phyloP scores from a whole-genome alignment of 2,329 filamentous ascomycete genomes.

The Pseudocercospora crystallina region DNA sequence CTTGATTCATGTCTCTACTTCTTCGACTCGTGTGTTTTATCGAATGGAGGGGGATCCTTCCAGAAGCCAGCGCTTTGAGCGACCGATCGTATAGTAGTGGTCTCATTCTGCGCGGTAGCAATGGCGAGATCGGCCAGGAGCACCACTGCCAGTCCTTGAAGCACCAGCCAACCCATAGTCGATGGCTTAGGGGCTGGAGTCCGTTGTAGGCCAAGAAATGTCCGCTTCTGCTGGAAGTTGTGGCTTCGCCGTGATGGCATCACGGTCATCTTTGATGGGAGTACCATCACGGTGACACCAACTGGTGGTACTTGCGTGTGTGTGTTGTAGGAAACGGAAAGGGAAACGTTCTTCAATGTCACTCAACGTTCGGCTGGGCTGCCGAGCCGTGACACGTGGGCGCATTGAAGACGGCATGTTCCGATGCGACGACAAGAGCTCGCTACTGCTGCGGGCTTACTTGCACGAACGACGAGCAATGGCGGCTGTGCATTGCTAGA shows the following conservation, averaged over 20 bases:
- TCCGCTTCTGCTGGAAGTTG: constrained; percentile 24
- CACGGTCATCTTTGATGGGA: neutral
- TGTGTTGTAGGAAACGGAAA: too few relatives aligned
- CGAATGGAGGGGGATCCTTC: constrained; percentile 25
- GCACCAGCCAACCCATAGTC: constrained; percentile 35
- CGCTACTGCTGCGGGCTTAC: constrained; percentile 6
- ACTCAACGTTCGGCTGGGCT: too few relatives aligned
- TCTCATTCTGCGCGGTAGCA: constrained; percentile 22
- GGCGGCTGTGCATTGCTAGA: neutral
- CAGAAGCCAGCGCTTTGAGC: constrained; percentile 32
- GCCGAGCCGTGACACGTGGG: neutral
- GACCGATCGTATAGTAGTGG: constrained; percentile 27
- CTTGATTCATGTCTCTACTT: too few relatives aligned
- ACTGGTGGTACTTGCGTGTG: too few relatives aligned
- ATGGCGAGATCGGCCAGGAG: constrained; percentile 31
- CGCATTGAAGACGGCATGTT: constrained; percentile 1
- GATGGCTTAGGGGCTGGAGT: constrained; percentile 31
- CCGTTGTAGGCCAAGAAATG: constrained; percentile 33
- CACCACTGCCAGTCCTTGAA: constrained; percentile 36
- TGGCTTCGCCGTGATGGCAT: neutral
- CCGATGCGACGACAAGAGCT: neutral
- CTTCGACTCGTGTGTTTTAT: constrained; percentile 18
- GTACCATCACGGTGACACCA: neutral
- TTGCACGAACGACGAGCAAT: constrained; percentile 1
- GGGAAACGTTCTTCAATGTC: too few relatives aligned